Evolutionary conservation across 1,284 basidiomycete species (phyloP), one percentile per base, ranked within the genome.

Genomic region (Irpex sp.): DNA sequence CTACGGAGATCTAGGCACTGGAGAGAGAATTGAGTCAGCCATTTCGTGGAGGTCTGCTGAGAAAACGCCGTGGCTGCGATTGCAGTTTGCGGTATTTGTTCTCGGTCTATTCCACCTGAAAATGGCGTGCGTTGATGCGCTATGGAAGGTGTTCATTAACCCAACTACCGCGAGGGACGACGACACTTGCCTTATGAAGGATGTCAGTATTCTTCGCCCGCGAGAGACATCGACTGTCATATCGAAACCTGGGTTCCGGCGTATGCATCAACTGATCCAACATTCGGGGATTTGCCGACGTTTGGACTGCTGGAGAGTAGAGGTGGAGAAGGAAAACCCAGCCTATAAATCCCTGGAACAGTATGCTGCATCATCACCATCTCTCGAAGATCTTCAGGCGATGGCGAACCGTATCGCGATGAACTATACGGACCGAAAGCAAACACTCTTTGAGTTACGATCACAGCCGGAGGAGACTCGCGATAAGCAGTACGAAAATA

Each of bases 61-160:
- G 55, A 9, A 40, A 1, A 70, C 67, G 64, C 68, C 6, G 74
- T 76, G 52, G 17, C 36, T 4, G 69, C 66, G 64, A 11, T 63
- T 75, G 3, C 74, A 76, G 58, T 69, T 62, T 47, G 64, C 77
- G 0, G 68, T 78, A 5, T 74, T 71, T 59, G 65, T 77, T 0
- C 59, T 72, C 7, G 78, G 78, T 0, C 65, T 78, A 1, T 80
- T 80, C 57, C 78, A 80, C 51, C 63, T 76, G 36, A 75, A 76
- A 64, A 79, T 79, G 79, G 77, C 76, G 0, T 73, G 70, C 11
- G 73, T 72, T 0, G 75, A 79, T 65, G 72, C 76, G 0, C 61
- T 80, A 1, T 79, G 75, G 74, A 58, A 71, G 1, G 65, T 73
- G 0, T 73, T 70, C 9, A 70, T 77, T 13, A 36, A 60, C 2